Conservation (phyloP, 2,329 filamentous ascomycete genomes). For the Fusarium nurragi region DNA sequence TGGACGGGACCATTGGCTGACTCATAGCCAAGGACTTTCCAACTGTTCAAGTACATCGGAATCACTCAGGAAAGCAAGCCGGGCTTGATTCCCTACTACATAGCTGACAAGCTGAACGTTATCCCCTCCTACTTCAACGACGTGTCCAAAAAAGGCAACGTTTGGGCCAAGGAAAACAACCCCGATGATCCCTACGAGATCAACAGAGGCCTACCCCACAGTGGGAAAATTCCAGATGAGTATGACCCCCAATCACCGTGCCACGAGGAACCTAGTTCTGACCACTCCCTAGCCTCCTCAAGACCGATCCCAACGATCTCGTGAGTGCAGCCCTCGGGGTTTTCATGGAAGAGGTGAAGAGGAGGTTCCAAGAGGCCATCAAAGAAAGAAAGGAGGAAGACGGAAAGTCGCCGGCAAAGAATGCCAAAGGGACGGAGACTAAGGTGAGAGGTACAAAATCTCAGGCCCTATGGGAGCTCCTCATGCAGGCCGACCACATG, state of each 20-base stretch:
- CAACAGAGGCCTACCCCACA: not conserved
- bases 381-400: not conserved
- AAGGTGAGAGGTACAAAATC: not conserved
- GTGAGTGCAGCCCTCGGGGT: not conserved
- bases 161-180: not conserved
- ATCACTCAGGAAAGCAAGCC: not conserved
- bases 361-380: not conserved
- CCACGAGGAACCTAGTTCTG: too few relatives aligned
- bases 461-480: not conserved
- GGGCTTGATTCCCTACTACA: slow-evolving; percentile 22
- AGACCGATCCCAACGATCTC: not conserved
- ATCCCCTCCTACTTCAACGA: slow-evolving; percentile 25
- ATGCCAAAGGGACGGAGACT: not conserved
- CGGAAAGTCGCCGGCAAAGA: not conserved
- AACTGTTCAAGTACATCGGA: slow-evolving; percentile 3
- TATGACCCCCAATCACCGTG: not conserved
- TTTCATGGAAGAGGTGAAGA: not conserved
- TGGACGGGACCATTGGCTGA: too few relatives aligned
- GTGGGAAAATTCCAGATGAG: slow-evolving; percentile 1
- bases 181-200: slow-evolving; percentile 10
- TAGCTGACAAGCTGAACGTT: not conserved
- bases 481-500: slow-evolving; percentile 26
- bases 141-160: not conserved
- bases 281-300: not conserved
- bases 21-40: not conserved